A percentile compares a stretch with the other conserved stretches of the same genome.
Evolutionary conservation across 352 stramenopile genomes (phyloP).

Genomic region (Albugo laibachii): DNA sequence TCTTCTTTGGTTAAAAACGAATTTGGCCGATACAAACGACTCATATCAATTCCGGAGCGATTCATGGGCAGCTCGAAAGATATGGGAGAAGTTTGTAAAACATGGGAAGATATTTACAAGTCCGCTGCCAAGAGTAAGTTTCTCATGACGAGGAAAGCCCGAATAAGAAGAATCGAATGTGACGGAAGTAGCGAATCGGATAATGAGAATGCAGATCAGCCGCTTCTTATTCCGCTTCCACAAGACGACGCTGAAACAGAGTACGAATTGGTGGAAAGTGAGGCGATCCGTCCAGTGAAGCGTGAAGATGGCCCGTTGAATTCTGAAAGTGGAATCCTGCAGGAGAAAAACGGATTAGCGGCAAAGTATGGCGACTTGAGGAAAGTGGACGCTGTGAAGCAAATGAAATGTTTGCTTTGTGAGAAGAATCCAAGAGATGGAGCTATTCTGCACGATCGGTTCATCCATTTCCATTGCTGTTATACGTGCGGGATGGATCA

Average conservation of each 20-base stretch:
- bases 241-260: slow-evolving; percentile 7
- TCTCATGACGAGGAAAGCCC: slow-evolving; percentile 9
- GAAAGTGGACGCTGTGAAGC: slow-evolving; percentile 26
- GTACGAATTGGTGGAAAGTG: slow-evolving; percentile 12
- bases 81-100: slow-evolving; percentile 54
- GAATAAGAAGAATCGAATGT: slow-evolving; percentile 33
- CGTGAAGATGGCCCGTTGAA: not conserved
- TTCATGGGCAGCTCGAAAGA: slow-evolving; percentile 10
- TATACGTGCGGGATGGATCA: slow-evolving; percentile 22
- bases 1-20: slow-evolving; percentile 33
- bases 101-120: slow-evolving; percentile 17
- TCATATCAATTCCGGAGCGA: slow-evolving; percentile 58
- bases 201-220: slow-evolving; percentile 13
- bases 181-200: slow-evolving; percentile 19
- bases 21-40: slow-evolving; percentile 51
- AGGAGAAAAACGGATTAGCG: slow-evolving; percentile 5
- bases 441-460: slow-evolving; percentile 50
- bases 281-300: not conserved
- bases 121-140: slow-evolving; percentile 20
- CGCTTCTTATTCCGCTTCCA: not conserved
- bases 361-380: slow-evolving; percentile 11
- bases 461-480: slow-evolving; percentile 67
- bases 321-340: not conserved
- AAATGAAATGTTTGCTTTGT: slow-evolving; percentile 33
- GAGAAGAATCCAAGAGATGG: slow-evolving; percentile 31